These are phyloP conservation scores for Actinomucor elegans DNA, from an alignment of 371 early-diverging fungal species.

Conservation along the genomic window DNA sequence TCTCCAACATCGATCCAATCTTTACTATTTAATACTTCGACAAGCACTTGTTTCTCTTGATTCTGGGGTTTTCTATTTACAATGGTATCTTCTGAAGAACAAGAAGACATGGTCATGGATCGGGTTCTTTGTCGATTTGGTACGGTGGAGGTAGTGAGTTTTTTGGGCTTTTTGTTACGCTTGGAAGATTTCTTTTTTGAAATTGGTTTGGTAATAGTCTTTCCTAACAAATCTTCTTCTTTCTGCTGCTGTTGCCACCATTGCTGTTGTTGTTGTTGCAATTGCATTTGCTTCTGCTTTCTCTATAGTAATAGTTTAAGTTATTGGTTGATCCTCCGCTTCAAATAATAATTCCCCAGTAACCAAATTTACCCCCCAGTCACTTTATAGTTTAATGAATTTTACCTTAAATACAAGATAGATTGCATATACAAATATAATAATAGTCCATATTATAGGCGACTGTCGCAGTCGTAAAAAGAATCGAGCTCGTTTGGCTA, in stretches of 20 bases:
- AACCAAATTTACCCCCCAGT: no score
- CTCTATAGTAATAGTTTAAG: no score
- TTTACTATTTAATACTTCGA: no score
- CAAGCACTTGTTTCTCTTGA: background rate
- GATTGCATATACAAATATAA: constrained; percentile 9
- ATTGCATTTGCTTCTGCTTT: no score
- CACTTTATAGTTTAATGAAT: no score
- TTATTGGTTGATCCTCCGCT: no score
- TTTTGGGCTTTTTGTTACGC: background rate
- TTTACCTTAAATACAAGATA: constrained; percentile 23
- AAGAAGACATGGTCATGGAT: background rate
- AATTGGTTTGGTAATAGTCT: background rate
- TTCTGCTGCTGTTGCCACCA: no score
- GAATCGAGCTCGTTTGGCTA: constrained; percentile 4
- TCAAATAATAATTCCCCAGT: no score
- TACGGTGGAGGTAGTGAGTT: no score
- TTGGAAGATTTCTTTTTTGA: background rate
- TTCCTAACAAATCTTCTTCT: no score
- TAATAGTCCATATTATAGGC: background rate
- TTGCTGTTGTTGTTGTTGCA: no score
- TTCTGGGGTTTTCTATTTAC: constrained; percentile 1
- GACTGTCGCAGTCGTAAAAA: constrained; percentile 15
- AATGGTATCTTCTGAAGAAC: background rate
- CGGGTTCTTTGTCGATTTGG: background rate
- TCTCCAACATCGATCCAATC: background rate